Base-by-base conservation (phyloP, 2,329 filamentous ascomycete species). In the Colletotrichum horii region DNA sequence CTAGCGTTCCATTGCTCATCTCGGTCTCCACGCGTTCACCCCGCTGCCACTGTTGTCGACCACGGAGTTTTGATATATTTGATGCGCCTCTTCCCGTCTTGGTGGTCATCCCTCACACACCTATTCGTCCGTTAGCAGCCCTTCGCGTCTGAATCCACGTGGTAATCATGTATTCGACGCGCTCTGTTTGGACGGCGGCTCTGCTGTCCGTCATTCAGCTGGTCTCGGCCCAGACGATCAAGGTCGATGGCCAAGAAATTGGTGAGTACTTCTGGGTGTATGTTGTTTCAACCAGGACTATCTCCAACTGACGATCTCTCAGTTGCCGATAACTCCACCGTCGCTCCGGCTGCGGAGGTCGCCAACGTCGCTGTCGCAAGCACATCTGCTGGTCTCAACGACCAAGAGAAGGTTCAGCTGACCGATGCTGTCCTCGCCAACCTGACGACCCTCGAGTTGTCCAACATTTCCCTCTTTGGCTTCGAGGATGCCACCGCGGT, bases 401-500 rank as follows among this genome's bases (percentile, higher is more conserved):
- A 65, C n/a, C 67, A 60, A 24, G 81, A 83, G 56, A 74, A 74
- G 16, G 77, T 82, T 24, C 82, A 85, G 68, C 78, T 86, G 69
- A 86, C 84, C 2, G 81, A 85, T 28, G 79, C 78, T 8, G 80
- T 82, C 3, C 77, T 86, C 28, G 77, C 78, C 56, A 82, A 83
- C 64, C 78, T 85, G 4, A 82, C 83, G 3, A 74, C 78, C 5
- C 72, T 80, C 12, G 79, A 83, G 15, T 70, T 82, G 60, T 81
- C 79, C 36, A 76, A 83, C 19, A 77, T 85, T 14, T 76, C 80
- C 6, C 75, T 84, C 26, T 86, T 86, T 66, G 70, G 76, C 19
- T 86, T 86, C 60, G 80, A 77, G 15, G 48, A 78, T 14, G 66
- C 77, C n/a, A 14, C 78, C 58, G 66, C 65, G 6, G 34, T 77